Conservation (phyloP, 371 early-diverging fungal genomes). For the Mortierella sp. region DNA sequence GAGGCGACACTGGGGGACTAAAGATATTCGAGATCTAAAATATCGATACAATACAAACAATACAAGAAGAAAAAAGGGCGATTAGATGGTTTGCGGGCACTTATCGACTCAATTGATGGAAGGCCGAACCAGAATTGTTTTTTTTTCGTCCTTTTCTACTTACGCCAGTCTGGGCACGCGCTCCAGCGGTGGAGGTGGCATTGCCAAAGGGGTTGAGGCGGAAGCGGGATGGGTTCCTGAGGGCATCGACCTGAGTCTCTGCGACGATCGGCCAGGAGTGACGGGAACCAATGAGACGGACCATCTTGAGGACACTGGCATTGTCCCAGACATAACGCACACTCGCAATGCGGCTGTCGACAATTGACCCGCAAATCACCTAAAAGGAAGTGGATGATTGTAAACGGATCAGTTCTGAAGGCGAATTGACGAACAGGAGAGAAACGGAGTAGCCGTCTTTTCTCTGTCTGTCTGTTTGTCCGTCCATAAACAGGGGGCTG, state of each 20-base stretch:
- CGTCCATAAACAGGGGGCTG: too few species aligned
- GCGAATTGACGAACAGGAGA: too few species aligned
- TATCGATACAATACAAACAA: background rate
- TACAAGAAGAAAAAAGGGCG: background rate
- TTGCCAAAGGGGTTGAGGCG: conserved; percentile 53
- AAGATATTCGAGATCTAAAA: conserved; percentile 49
- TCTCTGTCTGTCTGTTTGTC: too few species aligned
- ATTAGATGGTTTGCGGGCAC: background rate
- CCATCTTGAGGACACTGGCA: conserved; percentile 56
- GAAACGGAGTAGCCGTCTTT: background rate
- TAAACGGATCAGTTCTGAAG: background rate
- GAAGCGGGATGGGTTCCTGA: conserved; percentile 45
- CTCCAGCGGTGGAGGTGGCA: conserved; percentile 20
- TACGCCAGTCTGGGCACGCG: conserved; percentile 33
- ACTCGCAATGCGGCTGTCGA: conserved; percentile 37
- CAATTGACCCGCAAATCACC: conserved; percentile 49
- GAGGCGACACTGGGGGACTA: conserved; percentile 32
- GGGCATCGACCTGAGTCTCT: conserved; percentile 44
- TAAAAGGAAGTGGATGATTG: background rate
- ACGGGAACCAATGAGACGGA: conserved; percentile 46
- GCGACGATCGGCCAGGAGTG: conserved; percentile 56
- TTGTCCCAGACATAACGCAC: conserved; percentile 57
- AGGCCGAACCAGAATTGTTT: background rate
- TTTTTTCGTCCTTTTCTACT: conserved; percentile 11
- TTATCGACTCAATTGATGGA: background rate